Base-by-base conservation (phyloP, 192 early-diverging fungal species). In the Coemansia sp. region DNA sequence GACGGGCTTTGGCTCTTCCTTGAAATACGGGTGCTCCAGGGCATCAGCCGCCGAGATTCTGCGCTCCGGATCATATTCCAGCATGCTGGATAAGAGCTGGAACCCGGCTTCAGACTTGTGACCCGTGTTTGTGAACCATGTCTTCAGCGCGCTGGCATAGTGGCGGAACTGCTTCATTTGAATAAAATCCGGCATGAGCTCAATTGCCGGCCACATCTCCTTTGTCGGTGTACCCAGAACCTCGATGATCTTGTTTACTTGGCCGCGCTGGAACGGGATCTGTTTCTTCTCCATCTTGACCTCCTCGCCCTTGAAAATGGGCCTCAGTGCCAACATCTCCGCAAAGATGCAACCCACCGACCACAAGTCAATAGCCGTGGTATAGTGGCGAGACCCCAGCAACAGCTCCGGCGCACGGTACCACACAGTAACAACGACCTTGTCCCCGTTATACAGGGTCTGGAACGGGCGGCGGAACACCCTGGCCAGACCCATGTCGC, bases 261-360 rank as follows among this genome's bases (percentile, higher is more conserved):
- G 97, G 63, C 92, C 86, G 60, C 86, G 85, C 68, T 99, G 91
- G 64, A 93, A 93, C 8, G 91, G 91, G 1, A 93, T 86, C 39
- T 85, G 86, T 72, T 93, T 93, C 56, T 91, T 91, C 68, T 93
- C 90, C 74, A 91, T 90, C 66, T 93, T 91, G 13, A 86, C 93
- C 60, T 89, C 89, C 72, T 95, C 95, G 59, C 96, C 96, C 57
- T 94, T 94, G 58, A 98, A 90, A 11, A 98, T 88, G 1, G 96
- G 95, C 14, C 84, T 82, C 51, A 90, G 72, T 0, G 84, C 83
- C 45, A 98, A 75, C 74, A 98, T 86, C 67, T 98, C 96, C 26
- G 88, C 94, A 85, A 96, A 94, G 18, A 99, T 96, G 76, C 95
- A 99, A 5, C 95, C 96, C 1, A 92, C 85, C 2, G 95, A 93